Evolutionary conservation across 345 rosid species (phyloP).

Genomic region (Salix suchowensis): DNA sequence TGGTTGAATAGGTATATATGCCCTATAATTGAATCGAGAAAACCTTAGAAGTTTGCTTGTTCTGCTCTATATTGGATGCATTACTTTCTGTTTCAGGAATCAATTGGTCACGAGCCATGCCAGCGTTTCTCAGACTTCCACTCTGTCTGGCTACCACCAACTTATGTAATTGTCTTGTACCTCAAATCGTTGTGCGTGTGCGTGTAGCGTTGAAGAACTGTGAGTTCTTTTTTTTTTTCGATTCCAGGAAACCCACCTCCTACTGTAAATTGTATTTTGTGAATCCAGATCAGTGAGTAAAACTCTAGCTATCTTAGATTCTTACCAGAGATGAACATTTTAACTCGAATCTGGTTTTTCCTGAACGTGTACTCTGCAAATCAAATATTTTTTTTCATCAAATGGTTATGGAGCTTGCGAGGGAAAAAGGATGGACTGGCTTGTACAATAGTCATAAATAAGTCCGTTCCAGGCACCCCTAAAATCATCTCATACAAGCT

Average conservation of each 20-base stretch:
- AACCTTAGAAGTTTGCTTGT: not conserved
- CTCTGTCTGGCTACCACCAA: constrained; percentile 60
- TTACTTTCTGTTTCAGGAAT: constrained; percentile 39
- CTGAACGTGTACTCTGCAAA: constrained; percentile 58
- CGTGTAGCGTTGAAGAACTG: not conserved
- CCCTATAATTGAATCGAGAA: not conserved
- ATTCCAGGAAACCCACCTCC: too few relatives aligned
- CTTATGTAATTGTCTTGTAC: constrained; percentile 42
- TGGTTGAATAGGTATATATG: too few relatives aligned
- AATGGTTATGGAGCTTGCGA: constrained; percentile 86
- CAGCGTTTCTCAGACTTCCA: constrained; percentile 74
- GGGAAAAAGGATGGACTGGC: constrained; percentile 67
- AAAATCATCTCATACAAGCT: not conserved
- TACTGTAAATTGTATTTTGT: too few relatives aligned
- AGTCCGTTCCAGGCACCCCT: constrained; percentile 38
- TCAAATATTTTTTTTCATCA: constrained; percentile 48
- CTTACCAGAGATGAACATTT: too few relatives aligned
- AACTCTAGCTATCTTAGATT: too few relatives aligned
- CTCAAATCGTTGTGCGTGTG: not conserved
- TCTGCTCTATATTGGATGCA: not conserved
- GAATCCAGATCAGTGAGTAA: too few relatives aligned
- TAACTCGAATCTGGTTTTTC: constrained; percentile 72
- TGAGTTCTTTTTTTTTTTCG: not conserved
- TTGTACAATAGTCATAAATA: constrained; percentile 68
- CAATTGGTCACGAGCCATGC: constrained; percentile 55